A percentile compares a stretch with the other conserved stretches of the same genome.
phyloP scores from a whole-genome alignment of 306 rosid genomes.

The Castanopsis chinensis region DNA sequence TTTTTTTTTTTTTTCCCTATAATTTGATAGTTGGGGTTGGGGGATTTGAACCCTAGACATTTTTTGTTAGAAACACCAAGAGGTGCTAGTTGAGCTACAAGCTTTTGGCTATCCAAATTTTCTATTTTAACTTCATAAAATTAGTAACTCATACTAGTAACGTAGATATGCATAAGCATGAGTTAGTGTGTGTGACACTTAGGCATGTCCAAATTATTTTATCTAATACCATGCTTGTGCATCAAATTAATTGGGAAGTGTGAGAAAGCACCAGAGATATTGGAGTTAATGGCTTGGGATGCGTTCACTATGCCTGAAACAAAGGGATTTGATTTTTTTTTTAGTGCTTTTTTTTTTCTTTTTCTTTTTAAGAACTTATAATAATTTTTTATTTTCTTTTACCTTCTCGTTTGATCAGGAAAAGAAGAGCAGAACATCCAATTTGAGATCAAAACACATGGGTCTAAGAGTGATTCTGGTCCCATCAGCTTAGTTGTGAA shows the following conservation, averaged over 20 bases:
- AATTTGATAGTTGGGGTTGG: no score
- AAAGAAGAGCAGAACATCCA: conserved; percentile 87
- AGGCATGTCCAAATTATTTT: conserved; percentile 10
- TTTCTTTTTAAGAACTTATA: background rate
- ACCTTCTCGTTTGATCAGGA: conserved; percentile 48
- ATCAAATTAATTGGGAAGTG: conserved; percentile 12
- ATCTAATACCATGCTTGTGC: background rate
- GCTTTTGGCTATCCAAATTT: no score
- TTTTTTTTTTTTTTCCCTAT: no score
- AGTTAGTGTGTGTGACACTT: background rate
- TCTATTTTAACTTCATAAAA: background rate
- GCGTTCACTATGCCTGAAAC: background rate
- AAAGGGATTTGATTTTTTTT: background rate
- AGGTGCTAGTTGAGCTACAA: no score
- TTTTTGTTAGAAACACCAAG: no score
- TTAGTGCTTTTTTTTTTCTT: background rate
- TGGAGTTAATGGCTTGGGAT: background rate
- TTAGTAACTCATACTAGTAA: background rate
- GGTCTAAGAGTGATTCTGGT: conserved; percentile 53
- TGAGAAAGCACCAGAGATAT: background rate
- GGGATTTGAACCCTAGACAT: no score
- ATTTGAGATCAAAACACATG: conserved; percentile 87
- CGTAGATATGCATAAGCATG: conserved; percentile 1
- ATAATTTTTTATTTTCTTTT: conserved; percentile 20
- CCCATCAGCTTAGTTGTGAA: conserved; percentile 86